These are phyloP conservation scores for Sistotremastrum niveocremeum DNA, from an alignment of 768 basidiomycete genomes.

Conservation along the genomic window DNA sequence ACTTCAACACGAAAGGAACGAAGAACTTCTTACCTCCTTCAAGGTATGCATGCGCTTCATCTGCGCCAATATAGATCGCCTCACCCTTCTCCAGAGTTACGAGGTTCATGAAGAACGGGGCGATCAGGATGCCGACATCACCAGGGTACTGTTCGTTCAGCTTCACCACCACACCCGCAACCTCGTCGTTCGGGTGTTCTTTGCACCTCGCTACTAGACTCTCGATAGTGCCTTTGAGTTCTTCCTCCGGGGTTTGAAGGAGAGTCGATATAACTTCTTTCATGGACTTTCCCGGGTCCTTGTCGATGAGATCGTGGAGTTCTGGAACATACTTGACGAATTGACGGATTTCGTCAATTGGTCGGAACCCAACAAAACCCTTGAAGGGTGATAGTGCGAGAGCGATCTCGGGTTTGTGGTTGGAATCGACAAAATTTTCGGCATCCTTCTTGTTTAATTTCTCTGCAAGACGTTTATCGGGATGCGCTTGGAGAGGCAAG, in stretches of 20 bases:
- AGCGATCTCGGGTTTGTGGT: constrained; percentile 51
- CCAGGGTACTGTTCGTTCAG: constrained; percentile 37
- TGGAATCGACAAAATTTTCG: constrained; percentile 30
- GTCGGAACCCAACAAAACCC: constrained; percentile 44
- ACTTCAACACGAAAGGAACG: too few species aligned
- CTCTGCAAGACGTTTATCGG: constrained; percentile 34
- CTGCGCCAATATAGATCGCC: constrained; percentile 38
- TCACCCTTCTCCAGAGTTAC: constrained; percentile 36
- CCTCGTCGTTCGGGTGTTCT: constrained; percentile 7
- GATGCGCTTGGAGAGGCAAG: constrained; percentile 44
- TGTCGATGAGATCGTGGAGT: constrained; percentile 25
- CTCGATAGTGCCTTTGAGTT: constrained; percentile 3
- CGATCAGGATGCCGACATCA: constrained; percentile 40
- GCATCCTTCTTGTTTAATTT: constrained; percentile 29
- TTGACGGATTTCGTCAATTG: constrained; percentile 28
- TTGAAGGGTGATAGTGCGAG: constrained; percentile 34
- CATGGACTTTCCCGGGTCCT: constrained; percentile 18
- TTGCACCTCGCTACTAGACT: constrained; percentile 5
- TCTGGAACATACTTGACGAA: constrained; percentile 32
- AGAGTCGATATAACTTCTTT: constrained; percentile 14
- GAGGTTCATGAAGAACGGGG: constrained; percentile 38
- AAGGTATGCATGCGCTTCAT: constrained; percentile 47
- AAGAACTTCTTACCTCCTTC: constrained; percentile 28
- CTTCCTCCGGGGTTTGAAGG: constrained; percentile 21
- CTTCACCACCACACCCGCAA: constrained; percentile 24